Evolutionary conservation across 768 basidiomycete genomes (phyloP).

Genomic region (Serendipita indica): DNA sequence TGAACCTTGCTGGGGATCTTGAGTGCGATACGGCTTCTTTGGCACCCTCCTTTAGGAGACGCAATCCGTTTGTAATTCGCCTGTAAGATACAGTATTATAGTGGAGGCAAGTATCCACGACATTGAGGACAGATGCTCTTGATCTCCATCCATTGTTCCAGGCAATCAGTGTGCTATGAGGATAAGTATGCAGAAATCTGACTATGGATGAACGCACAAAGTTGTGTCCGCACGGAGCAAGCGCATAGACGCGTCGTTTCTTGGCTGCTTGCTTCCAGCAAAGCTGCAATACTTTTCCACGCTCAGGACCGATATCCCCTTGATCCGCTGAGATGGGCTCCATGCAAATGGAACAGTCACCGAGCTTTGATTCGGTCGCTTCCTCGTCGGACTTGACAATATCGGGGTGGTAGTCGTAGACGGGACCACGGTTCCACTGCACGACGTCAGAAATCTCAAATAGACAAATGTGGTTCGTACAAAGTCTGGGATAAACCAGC

Average conservation of each 20-base stretch:
- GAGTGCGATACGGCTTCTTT: no score
- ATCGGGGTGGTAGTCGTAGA: slow-evolving; percentile 9
- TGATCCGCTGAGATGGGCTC: slow-evolving; percentile 5
- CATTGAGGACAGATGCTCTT: slow-evolving; percentile 7
- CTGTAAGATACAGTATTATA: neutral
- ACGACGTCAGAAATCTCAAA: neutral
- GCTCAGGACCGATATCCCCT: neutral
- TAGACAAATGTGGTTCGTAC: neutral
- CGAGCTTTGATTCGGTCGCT: neutral
- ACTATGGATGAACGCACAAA: neutral
- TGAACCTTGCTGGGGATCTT: no score
- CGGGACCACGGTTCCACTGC: neutral
- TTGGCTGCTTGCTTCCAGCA: slow-evolving; percentile 5
- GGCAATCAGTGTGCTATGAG: slow-evolving; percentile 1
- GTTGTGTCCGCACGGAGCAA: slow-evolving; percentile 6
- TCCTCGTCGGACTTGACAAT: slow-evolving; percentile 1
- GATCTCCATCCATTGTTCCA: slow-evolving; percentile 9
- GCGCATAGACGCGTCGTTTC: slow-evolving; percentile 2
- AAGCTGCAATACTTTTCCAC: neutral
- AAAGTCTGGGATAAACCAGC: neutral
- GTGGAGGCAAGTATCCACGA: neutral
- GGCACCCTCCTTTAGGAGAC: no score
- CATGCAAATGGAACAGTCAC: slow-evolving; percentile 8
- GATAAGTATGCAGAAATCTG: neutral
- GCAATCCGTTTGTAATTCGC: no score